These are phyloP conservation scores for Patellifolia procumbens DNA, from an alignment of 179 eudicot genomes.

Conservation along the genomic window DNA sequence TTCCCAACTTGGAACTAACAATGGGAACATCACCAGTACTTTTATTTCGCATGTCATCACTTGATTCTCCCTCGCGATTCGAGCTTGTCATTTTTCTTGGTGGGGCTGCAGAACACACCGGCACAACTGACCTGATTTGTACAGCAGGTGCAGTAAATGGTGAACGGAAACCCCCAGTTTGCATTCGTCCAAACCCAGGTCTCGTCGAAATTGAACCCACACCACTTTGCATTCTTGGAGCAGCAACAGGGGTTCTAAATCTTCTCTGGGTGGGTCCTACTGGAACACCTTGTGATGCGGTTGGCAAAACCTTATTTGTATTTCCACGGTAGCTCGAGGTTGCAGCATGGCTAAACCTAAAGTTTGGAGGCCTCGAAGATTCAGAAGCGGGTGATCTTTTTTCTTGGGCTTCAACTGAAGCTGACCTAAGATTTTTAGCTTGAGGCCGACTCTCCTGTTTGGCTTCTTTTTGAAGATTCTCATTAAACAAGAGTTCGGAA, in stretches of 20 bases:
- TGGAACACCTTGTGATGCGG: constrained; percentile 13
- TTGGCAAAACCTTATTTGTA: constrained; percentile 3
- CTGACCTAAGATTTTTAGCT: constrained; percentile 14
- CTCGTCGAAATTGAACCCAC: constrained; percentile 15
- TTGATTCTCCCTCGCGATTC: constrained; percentile 28
- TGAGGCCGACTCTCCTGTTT: constrained; percentile 20
- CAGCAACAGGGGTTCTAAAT: constrained; percentile 16
- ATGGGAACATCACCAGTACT: constrained; percentile 24
- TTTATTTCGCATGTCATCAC: constrained; percentile 16
- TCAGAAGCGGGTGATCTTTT: background rate
- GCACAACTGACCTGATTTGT: constrained; percentile 55
- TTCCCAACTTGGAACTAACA: constrained; percentile 25
- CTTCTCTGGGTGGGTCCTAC: constrained; percentile 21
- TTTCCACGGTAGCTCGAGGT: constrained; percentile 5
- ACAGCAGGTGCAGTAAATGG: constrained; percentile 51
- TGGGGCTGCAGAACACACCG: constrained; percentile 56
- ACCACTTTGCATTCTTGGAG: constrained; percentile 41
- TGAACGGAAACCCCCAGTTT: constrained; percentile 31
- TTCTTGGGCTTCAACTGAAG: constrained; percentile 12
- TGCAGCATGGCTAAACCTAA: constrained; percentile 14
- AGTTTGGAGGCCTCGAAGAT: constrained; percentile 23
- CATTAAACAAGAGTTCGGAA: constrained; percentile 17
- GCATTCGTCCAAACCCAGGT: constrained; percentile 27
- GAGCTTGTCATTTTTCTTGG: constrained; percentile 30
- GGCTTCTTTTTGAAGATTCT: constrained; percentile 24